A percentile compares a stretch with the other conserved stretches of the same genome.
Evolutionary conservation across 805 yeast species (phyloP).

Genomic region (Clavispora asparagi): DNA sequence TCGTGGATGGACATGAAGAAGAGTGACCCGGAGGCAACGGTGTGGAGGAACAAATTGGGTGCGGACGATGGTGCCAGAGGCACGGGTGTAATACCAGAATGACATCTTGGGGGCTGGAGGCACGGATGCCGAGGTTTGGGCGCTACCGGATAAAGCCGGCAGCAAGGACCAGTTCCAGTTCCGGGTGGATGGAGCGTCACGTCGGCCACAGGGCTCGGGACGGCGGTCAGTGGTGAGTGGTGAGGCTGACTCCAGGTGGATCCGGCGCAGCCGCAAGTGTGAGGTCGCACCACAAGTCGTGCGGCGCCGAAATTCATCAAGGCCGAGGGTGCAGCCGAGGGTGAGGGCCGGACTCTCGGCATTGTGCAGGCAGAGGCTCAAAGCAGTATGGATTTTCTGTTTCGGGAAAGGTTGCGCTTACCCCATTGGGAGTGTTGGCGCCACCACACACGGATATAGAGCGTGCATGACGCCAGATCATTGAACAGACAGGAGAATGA

Average conservation of each 20-base stretch:
- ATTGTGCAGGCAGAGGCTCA: background rate
- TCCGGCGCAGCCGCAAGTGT: background rate
- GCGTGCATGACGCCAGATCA: background rate
- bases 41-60: no score
- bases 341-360: background rate
- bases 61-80: background rate
- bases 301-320: background rate
- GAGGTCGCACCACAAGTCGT: background rate
- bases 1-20: conserved; percentile 33
- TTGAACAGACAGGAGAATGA: no score
- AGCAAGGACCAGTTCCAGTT: no score
- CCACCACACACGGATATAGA: background rate
- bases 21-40: conserved; percentile 14
- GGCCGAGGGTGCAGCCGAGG: background rate
- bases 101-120: background rate
- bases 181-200: no score
- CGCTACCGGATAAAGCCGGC: no score
- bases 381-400: background rate
- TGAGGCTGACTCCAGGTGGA: background rate
- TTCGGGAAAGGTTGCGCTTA: background rate
- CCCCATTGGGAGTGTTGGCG: background rate
- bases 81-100: background rate
- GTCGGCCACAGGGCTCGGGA: no score
- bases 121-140: no score
- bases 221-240: no score